Conservation (phyloP, 345 rosid species). For the Hypericum androsaemum region DNA sequence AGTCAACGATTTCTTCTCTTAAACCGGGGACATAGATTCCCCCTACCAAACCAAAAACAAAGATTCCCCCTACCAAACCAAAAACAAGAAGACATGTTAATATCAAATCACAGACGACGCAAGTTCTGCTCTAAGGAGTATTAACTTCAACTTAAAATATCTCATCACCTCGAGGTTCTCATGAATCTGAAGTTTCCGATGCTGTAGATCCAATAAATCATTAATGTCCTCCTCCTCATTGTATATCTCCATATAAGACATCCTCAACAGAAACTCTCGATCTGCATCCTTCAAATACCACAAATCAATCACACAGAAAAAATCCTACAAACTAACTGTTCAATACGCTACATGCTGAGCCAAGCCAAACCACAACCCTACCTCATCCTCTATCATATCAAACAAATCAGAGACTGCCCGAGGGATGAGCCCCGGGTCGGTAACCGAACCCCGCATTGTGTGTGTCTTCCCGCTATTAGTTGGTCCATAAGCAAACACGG, state of each 20-base stretch:
- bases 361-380: constrained; percentile 11
- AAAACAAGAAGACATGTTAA: constrained; percentile 9
- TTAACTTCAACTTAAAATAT: not conserved
- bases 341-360: not conserved
- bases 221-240: constrained; percentile 95
- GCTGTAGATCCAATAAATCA: constrained; percentile 85
- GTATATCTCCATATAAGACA: constrained; percentile 94
- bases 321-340: not conserved
- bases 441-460: constrained; percentile 79
- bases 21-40: constrained; percentile 94
- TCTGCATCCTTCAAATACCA: constrained; percentile 36
- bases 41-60: constrained; percentile 38
- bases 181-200: constrained; percentile 84
- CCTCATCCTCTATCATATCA: constrained; percentile 56
- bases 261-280: constrained; percentile 83
- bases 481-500: constrained; percentile 95
- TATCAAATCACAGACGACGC: not conserved
- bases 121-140: not conserved
- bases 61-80: no score
- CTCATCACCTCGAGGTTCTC: constrained; percentile 67
- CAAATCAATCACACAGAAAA: not conserved
- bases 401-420: constrained; percentile 71
- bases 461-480: constrained; percentile 95
- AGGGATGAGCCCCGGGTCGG: constrained; percentile 84
- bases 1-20: constrained; percentile 86